Base-by-base conservation (phyloP, 1,284 basidiomycete genomes). In the Ganoderma leucocontextum region DNA sequence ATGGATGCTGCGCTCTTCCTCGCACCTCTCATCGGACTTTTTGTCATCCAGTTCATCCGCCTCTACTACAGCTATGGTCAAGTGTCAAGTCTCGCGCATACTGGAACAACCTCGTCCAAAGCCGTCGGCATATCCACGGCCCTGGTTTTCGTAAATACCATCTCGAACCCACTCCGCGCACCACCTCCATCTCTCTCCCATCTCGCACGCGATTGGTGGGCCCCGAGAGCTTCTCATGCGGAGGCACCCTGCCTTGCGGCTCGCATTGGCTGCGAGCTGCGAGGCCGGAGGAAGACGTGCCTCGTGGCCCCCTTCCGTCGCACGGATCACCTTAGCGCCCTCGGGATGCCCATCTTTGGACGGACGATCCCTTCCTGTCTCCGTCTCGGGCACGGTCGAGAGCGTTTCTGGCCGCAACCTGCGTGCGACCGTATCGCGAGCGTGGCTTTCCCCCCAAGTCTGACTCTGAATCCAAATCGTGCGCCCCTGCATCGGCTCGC, bases 121-220 rank as follows among this genome's bases (percentile, higher is more conserved):
- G 2, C 53, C 29, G 33, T 38, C 55, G 55, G 55, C 55, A 19
- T 36, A 58, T 58, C 55, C 7, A 22, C 35, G 55, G 55, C 17
- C 25, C 33, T 38, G 35, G 35, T 58, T 38, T 38, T 38, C 35
- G 33, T 29, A n/a, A 58, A 58, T 19, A 1, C 35, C 33, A 35
- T 38, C 19, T n/a, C 35, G 19, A 19, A 35, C 33, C 35, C 36
- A 17, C 55, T n/a, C 35, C 55, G 55, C 55, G 55, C 55, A 58
- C 35, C 33, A n/a, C 36, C 55, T 58, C 55, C 55, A 58, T 58
- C 55, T 58, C 15, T 47, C 55, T 8, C 53, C 25, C 53, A 35
- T 22, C 55, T 58, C 35, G 55, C 55, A 58, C 55, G 55, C 55
- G 35, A 58, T 58, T 58, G 55, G 55, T 38, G 55, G 55, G 55